Evolutionary conservation across 2,329 filamentous ascomycete species (phyloP).

Genomic region (Aspergillus pseudoglaucus): DNA sequence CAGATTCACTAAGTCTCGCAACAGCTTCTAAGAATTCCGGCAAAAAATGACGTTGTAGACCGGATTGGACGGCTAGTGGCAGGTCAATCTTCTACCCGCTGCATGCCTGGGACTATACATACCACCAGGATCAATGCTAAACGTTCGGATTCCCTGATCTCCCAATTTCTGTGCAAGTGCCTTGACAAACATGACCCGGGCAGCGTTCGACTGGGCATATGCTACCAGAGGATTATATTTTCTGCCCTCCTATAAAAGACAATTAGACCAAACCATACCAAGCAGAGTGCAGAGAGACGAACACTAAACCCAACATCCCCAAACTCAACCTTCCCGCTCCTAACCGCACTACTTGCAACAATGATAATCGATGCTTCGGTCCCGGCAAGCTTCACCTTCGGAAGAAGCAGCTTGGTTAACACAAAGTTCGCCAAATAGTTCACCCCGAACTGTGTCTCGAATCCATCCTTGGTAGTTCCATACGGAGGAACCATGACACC

Average conservation of each 20-base stretch:
- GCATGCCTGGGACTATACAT: background rate
- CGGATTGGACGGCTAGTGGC: background rate
- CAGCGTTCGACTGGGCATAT: slow-evolving; percentile 49
- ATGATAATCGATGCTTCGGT: background rate
- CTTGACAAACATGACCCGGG: slow-evolving; percentile 43
- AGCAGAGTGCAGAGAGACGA: background rate
- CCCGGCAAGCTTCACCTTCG: background rate
- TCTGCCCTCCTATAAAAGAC: slow-evolving; percentile 24
- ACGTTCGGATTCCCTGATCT: slow-evolving; percentile 22
- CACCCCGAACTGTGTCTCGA: slow-evolving; percentile 39
- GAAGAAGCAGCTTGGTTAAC: background rate
- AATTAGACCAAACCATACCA: background rate
- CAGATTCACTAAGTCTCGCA: background rate
- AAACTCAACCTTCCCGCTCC: background rate
- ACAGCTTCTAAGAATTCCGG: background rate
- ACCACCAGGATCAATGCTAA: background rate
- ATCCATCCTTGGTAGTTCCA: slow-evolving; percentile 15
- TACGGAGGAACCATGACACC: slow-evolving; percentile 17
- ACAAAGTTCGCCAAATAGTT: slow-evolving; percentile 48
- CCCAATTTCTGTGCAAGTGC: slow-evolving; percentile 33
- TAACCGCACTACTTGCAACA: background rate
- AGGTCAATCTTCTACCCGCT: background rate
- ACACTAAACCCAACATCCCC: background rate
- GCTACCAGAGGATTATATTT: slow-evolving; percentile 38
- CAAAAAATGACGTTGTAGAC: background rate